A percentile compares a stretch with the other conserved stretches of the same genome.
Conservation (phyloP, 345 rosid genomes). For the Acer yangbiense region DNA sequence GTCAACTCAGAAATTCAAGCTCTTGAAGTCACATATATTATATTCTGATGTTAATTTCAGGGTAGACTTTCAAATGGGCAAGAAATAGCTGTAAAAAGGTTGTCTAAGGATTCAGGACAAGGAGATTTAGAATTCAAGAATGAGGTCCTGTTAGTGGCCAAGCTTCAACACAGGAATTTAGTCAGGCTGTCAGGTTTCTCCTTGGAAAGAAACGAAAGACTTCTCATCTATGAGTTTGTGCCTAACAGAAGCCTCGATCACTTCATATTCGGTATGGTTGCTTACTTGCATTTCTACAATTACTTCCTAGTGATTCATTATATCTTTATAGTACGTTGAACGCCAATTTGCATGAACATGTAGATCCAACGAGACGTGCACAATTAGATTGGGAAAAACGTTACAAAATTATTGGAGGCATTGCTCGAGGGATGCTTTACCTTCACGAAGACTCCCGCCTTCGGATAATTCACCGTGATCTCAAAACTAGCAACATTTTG, state of each 20-base stretch:
- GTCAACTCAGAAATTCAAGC: neutral
- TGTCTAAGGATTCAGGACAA: slow-evolving; percentile 35
- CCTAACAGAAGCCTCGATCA: slow-evolving; percentile 44
- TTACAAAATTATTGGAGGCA: slow-evolving; percentile 41
- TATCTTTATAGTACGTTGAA: neutral
- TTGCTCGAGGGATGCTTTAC: slow-evolving; percentile 51
- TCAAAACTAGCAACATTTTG: slow-evolving; percentile 48
- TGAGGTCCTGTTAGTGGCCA: slow-evolving; percentile 42
- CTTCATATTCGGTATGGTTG: slow-evolving; percentile 39
- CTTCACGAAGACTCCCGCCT: slow-evolving; percentile 49
- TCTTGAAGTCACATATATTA: neutral
- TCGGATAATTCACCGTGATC: slow-evolving; percentile 46
- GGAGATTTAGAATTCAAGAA: slow-evolving; percentile 46
- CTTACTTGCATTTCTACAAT: neutral
- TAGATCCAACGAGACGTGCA: slow-evolving; percentile 27
- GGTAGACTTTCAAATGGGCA: slow-evolving; percentile 29
- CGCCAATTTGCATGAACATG: neutral
- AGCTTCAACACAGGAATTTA: slow-evolving; percentile 45
- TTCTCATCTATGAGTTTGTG: slow-evolving; percentile 45
- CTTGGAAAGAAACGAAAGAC: slow-evolving; percentile 38
- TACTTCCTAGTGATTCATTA: neutral
- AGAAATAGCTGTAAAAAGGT: slow-evolving; percentile 43
- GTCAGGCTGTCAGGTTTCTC: slow-evolving; percentile 46
- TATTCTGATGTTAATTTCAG: slow-evolving; percentile 16
- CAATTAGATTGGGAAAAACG: slow-evolving; percentile 36